Percentiles rank a stretch among this genome's conserved stretches.
Evolutionary conservation across 768 basidiomycete species (phyloP).

Genomic region (Russula lepida): DNA sequence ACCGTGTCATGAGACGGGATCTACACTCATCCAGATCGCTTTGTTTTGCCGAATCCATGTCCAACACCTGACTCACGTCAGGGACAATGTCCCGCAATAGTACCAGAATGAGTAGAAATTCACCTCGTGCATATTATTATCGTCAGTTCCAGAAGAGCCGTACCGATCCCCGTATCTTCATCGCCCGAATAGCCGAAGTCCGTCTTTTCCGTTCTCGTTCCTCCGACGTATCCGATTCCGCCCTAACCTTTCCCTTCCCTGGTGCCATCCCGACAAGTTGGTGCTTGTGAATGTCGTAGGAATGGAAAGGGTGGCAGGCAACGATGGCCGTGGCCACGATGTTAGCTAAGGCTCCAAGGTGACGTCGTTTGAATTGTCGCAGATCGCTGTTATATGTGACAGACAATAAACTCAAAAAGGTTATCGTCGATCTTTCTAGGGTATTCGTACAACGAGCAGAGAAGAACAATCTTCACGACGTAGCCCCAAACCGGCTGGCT

Average conservation of each 20-base stretch:
- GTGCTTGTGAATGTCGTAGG: background rate
- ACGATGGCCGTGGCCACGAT: background rate
- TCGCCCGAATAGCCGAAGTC: conserved; percentile 1
- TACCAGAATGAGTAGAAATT: background rate
- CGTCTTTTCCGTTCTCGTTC: background rate
- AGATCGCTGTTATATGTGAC: background rate
- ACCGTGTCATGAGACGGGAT: background rate
- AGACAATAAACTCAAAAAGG: conserved; percentile 11
- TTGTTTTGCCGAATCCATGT: background rate
- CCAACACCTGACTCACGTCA: background rate
- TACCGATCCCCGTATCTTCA: conserved; percentile 1
- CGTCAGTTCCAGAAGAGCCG: conserved; percentile 1
- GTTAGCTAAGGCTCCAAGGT: background rate
- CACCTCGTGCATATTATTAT: conserved; percentile 6
- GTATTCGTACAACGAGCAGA: background rate
- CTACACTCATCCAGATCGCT: background rate
- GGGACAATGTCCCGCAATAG: background rate
- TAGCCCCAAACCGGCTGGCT: background rate
- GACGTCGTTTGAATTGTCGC: background rate
- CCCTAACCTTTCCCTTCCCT: background rate
- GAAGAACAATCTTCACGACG: background rate
- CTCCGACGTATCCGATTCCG: background rate
- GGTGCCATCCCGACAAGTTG: background rate
- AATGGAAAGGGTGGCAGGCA: background rate
- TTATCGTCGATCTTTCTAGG: background rate